Base-by-base conservation (phyloP, 1,139 yeast species). In the Suhomyces choctaworum region DNA sequence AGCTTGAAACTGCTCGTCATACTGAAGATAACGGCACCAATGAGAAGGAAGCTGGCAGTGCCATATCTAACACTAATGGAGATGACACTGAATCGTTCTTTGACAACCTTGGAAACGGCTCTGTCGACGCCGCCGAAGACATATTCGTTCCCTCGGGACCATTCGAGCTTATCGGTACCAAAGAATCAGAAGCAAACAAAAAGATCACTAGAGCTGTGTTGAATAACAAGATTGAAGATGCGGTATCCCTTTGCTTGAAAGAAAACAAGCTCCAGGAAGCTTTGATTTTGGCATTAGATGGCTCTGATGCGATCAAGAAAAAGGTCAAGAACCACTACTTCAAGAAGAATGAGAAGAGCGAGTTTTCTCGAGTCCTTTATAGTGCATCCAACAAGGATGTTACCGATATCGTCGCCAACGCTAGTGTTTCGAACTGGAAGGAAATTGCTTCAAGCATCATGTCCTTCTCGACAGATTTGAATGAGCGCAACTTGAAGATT, bases 351-450 rank as follows among this genome's bases (percentile, higher is more conserved):
- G 79, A 79, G 11, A 60, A 71, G n/a, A 68, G 82, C 12, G 52
- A 70, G 6, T 70, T 86, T 42, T 75, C 96, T 5, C 82, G 98
- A 54, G 68, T 89, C 13, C 65, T 92, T 39, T 81, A 80, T 58
- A 78, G 82, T 39, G 75, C 80, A 12, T 70, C 88, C 2, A 68
- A 76, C 20, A 71, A 70, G 33, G 71, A 82, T 46, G 73, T 86
- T 15, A 64, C 75, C 22, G 97, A 92, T 57, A 62, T 92, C 45
- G 94, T 88, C 23, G 73, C 76, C 22, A 82, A 90, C 54, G 86
- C 88, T 16, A 83, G 85, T 52, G 80, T 89, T 29, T 52, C 71
- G 5, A 80, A 86, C 48, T 94, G 98, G 98, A 82, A 78, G 51
- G 82, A 82, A 36, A 79, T 86, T 48, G 86, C 92, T n/a, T 69